These are phyloP conservation scores for Sutorius australiensis DNA, from an alignment of 768 basidiomycete species.

Conservation along the genomic window DNA sequence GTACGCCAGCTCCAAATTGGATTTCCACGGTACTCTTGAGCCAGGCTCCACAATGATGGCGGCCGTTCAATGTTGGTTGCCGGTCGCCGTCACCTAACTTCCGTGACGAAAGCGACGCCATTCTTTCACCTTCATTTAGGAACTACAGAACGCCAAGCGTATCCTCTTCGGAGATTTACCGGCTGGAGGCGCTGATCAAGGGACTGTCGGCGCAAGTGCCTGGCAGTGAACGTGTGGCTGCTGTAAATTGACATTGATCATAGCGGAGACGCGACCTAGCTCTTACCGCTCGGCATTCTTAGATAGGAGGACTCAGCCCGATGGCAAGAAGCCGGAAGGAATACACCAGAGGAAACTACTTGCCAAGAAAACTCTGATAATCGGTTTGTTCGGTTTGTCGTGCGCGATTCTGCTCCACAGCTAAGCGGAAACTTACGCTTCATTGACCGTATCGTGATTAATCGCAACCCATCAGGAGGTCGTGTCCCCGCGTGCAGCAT, in stretches of 20 bases:
- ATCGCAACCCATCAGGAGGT: background rate
- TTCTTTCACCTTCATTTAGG: background rate
- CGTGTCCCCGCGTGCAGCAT: background rate
- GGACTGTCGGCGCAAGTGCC: background rate
- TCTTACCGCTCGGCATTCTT: background rate
- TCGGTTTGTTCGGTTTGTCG: background rate
- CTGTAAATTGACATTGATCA: background rate
- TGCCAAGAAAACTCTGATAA: background rate
- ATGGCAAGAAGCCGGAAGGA: background rate
- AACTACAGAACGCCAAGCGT: background rate
- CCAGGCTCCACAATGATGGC: too few relatives aligned
- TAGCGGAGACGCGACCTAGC: background rate
- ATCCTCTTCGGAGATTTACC: background rate
- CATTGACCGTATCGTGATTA: background rate
- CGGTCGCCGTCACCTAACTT: background rate
- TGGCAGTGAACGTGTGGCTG: background rate
- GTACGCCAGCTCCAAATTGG: too few relatives aligned
- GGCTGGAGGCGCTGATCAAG: background rate
- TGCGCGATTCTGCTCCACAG: background rate
- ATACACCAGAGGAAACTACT: too few relatives aligned
- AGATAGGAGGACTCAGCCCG: background rate
- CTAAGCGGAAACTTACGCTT: background rate
- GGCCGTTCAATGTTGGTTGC: background rate
- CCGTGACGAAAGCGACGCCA: background rate
- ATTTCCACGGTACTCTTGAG: too few relatives aligned